Evolutionary conservation across 108 stramenopile genomes (phyloP).

Genomic region (Skeletonema costatum): DNA sequence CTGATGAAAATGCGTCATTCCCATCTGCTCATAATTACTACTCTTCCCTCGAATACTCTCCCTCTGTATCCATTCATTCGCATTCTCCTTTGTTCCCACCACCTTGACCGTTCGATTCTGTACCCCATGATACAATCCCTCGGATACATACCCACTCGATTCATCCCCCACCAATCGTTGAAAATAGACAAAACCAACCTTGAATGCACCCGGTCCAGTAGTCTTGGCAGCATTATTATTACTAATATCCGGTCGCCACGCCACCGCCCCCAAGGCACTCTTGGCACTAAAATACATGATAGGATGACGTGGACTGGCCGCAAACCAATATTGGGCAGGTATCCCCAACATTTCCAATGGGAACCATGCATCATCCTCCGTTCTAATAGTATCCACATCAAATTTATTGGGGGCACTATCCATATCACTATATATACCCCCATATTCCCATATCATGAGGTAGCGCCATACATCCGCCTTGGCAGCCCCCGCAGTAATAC

Average conservation of each 20-base stretch:
- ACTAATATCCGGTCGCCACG: slow-evolving; percentile 4
- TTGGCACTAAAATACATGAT: slow-evolving; percentile 50
- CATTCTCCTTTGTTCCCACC: slow-evolving; percentile 17
- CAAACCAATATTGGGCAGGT: slow-evolving; percentile 66
- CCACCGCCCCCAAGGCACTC: slow-evolving; percentile 21
- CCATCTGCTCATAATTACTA: slow-evolving; percentile 9
- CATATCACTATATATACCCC: slow-evolving; percentile 73
- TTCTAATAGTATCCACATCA: slow-evolving; percentile 22
- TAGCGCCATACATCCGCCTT: slow-evolving; percentile 67
- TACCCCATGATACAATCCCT: slow-evolving; percentile 22
- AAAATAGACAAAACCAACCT: slow-evolving; percentile 19
- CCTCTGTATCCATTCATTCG: slow-evolving; percentile 20
- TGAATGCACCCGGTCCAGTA: slow-evolving; percentile 35
- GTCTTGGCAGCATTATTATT: slow-evolving; percentile 24
- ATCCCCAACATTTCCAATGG: slow-evolving; percentile 52
- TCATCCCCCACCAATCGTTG: not conserved
- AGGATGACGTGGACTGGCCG: slow-evolving; percentile 66
- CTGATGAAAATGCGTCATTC: slow-evolving; percentile 32
- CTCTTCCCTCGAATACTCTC: slow-evolving; percentile 7
- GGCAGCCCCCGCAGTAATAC: slow-evolving; percentile 53
- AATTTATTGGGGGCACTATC: slow-evolving; percentile 55
- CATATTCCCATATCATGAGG: slow-evolving; percentile 59
- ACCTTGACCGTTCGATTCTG: slow-evolving; percentile 22
- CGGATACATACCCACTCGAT: slow-evolving; percentile 9
- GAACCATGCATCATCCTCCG: slow-evolving; percentile 63